Evolutionary conservation across 352 stramenopile species (phyloP).

Genomic region (Pythium diclinum): DNA sequence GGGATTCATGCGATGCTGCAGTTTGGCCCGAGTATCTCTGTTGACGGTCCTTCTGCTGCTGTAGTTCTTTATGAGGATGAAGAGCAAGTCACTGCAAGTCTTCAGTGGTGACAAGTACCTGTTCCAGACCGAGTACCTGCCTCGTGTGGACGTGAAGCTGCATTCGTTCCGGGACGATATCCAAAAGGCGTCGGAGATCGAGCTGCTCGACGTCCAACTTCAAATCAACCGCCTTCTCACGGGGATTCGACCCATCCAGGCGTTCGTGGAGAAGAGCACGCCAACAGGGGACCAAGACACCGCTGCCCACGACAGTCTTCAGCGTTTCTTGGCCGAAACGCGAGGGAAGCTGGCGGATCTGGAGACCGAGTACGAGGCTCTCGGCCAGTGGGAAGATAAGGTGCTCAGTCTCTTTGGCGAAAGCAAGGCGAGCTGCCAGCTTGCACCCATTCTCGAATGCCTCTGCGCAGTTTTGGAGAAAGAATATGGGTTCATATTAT

Average conservation of each 20-base stretch:
- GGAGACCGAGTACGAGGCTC: slow-evolving; percentile 59
- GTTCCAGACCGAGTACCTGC: slow-evolving; percentile 40
- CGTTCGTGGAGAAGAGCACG: slow-evolving; percentile 42
- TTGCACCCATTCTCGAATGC: slow-evolving; percentile 46
- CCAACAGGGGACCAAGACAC: slow-evolving; percentile 33
- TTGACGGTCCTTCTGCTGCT: slow-evolving; percentile 6
- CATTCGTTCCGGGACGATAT: slow-evolving; percentile 57
- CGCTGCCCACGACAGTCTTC: slow-evolving; percentile 41
- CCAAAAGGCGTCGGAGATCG: slow-evolving; percentile 44
- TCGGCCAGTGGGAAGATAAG: slow-evolving; percentile 62
- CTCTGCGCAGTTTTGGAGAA: slow-evolving; percentile 31
- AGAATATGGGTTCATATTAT: slow-evolving; percentile 18
- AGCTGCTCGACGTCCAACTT: slow-evolving; percentile 61
- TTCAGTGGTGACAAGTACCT: slow-evolving; percentile 29
- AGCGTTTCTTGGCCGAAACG: slow-evolving; percentile 49
- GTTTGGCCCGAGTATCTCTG: too few species aligned
- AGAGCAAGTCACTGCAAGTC: slow-evolving; percentile 33
- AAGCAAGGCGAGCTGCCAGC: slow-evolving; percentile 61
- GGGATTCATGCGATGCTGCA: background rate
- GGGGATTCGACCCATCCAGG: slow-evolving; percentile 41
- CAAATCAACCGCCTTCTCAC: slow-evolving; percentile 55
- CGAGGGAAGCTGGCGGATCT: slow-evolving; percentile 37
- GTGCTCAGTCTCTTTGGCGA: slow-evolving; percentile 62
- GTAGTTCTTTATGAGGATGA: slow-evolving; percentile 49
- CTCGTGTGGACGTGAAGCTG: slow-evolving; percentile 49